phyloP scores from a whole-genome alignment of 2,329 filamentous ascomycete genomes.

The Epichloe sylvatica region DNA sequence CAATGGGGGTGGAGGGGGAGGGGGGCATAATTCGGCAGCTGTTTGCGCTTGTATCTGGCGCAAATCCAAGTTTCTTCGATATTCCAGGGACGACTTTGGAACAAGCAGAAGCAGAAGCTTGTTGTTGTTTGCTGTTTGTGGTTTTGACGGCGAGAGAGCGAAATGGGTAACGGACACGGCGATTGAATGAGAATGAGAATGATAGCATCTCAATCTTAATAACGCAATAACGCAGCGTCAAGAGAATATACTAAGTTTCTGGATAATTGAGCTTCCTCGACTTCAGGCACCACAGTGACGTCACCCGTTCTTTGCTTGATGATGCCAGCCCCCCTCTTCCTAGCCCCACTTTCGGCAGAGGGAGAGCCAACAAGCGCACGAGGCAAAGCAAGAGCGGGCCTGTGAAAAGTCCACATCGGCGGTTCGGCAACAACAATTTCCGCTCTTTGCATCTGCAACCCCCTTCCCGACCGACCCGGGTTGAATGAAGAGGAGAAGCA shows the following conservation, averaged over 20 bases:
- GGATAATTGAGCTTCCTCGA: no score
- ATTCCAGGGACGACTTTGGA: background rate
- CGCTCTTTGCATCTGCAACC: slow-evolving; percentile 8
- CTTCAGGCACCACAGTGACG: no score
- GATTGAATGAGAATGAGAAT: slow-evolving; percentile 4
- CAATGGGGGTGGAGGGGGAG: no score
- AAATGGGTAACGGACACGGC: background rate
- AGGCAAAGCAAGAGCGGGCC: background rate
- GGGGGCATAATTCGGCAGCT: no score
- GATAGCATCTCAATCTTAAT: slow-evolving; percentile 1
- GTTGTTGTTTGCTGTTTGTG: background rate
- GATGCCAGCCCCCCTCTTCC: no score
- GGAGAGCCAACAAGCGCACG: no score
- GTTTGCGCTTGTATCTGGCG: background rate
- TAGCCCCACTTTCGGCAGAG: background rate
- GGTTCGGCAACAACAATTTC: slow-evolving; percentile 17
- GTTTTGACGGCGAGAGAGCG: background rate
- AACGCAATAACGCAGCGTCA: background rate
- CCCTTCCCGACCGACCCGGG: background rate
- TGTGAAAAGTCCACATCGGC: slow-evolving; percentile 10
- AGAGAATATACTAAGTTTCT: background rate
- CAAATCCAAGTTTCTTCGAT: background rate
- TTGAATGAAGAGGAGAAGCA: background rate
- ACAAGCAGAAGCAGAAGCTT: no score
- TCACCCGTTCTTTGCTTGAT: no score